Conservation (phyloP, 108 stramenopile species). For the Fragilariopsis cylindrus region DNA sequence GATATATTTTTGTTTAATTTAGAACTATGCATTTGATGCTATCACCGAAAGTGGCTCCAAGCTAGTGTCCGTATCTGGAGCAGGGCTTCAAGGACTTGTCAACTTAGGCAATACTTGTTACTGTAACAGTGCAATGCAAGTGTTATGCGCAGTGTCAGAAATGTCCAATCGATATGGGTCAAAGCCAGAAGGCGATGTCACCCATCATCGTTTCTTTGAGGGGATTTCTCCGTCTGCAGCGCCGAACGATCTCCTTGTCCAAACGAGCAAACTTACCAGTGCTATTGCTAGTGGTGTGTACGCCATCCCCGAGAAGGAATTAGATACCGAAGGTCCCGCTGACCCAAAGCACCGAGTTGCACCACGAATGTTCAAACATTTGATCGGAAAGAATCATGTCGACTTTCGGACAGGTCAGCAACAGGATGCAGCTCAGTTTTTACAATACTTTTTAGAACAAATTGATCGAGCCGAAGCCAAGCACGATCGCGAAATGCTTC, state of each 20-base stretch:
- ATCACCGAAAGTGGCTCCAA: constrained; percentile 92
- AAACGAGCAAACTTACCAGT: constrained; percentile 75
- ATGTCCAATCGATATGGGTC: constrained; percentile 75
- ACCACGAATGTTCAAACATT: constrained; percentile 96
- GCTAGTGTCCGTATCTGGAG: constrained; percentile 83
- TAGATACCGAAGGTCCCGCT: constrained; percentile 29
- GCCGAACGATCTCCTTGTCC: constrained; percentile 62
- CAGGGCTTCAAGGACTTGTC: constrained; percentile 90
- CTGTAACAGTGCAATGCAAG: constrained; percentile 91
- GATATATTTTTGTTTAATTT: neutral
- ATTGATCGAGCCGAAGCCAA: constrained; percentile 78
- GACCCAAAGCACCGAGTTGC: constrained; percentile 85
- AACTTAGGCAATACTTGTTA: constrained; percentile 99
- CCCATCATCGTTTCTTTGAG: constrained; percentile 40
- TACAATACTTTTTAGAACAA: constrained; percentile 89
- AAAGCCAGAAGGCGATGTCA: constrained; percentile 31
- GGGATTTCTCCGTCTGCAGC: constrained; percentile 49
- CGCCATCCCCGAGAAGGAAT: constrained; percentile 36
- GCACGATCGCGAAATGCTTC: constrained; percentile 27
- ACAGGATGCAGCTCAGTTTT: constrained; percentile 98
- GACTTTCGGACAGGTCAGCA: constrained; percentile 97
- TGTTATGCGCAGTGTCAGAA: constrained; percentile 80
- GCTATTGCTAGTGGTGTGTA: constrained; percentile 83
- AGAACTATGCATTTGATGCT: constrained; percentile 86
- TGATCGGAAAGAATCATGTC: constrained; percentile 89